Evolutionary conservation across 306 rosid genomes (phyloP), one percentile per base, ranked within the genome.

Genomic region (Trifolium pratense): DNA sequence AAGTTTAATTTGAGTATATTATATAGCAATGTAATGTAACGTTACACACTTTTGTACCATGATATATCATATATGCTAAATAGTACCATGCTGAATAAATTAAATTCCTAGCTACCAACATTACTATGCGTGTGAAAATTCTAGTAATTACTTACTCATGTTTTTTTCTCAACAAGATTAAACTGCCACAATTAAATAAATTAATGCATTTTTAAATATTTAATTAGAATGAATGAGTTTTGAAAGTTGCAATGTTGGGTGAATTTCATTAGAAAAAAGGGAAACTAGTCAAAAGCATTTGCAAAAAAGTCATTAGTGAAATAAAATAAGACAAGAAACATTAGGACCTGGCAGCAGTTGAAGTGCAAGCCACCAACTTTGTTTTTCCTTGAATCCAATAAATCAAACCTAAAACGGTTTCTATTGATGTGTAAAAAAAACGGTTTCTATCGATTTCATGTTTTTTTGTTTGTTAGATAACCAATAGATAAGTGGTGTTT

Each of bases 321-420:
- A 21, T 1, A 21, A 21, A 21, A 21, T 21, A 2, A 21, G 25
- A 21, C 25, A 21, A 21, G 25, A 21, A 21, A 21, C n/a, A 21
- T 21, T 21, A 21, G 25, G 25, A 21, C 25, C 1, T 21, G 25
- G 25, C 25, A 21, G 25, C 25, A 21, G 25, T 21, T 21, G 87
- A 81, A 71, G 63, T 78, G 71, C 71, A 84, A 84, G 88, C 75
- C 88, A 89, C 87, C 97, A 75, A 91, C 87, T 84, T 66, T 67
- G 40, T 56, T 77, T 7, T 70, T 12, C 9, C 32, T 0, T 8
- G 26, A 34, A 48, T 52, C 23, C 61, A 16, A 81, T 45, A 79
- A 80, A 83, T 87, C 90, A 82, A 86, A 87, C 92, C 96, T 87
- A 89, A 65, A 64, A 58, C 21, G 20, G 70, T 55, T 77, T 68